Evolutionary conservation across 495 filamentous ascomycete species (phyloP), one percentile per base, ranked within the genome.

Genomic region (Aspergillus baeticus): DNA sequence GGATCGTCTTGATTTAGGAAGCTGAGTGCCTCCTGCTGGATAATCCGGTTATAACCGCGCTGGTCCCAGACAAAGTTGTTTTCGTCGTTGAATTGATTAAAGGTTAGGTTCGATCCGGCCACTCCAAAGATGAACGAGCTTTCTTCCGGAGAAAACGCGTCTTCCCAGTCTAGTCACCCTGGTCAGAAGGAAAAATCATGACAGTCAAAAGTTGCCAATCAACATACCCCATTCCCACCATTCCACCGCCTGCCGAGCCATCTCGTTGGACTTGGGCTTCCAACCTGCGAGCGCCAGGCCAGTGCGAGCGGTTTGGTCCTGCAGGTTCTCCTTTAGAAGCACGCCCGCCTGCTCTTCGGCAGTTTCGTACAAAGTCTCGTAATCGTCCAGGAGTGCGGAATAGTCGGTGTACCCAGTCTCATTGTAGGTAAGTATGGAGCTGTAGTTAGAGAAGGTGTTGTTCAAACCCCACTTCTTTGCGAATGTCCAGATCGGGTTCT

Each of bases 401-500:
- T 77, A 87, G 55, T 87, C 77, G 1, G 62, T 62, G 36, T 71
- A 67, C 1, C 87, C 87, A 17, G 63, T 68, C 29, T 81, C 72
- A 35, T 84, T 81, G 66, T 83, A 89, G 6, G 84, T 87, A 33
- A 75, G 57, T 46, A 90, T 80, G 11, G 77, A 81, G 21, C 68
- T 72, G 62, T 83, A 88, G 62, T 89, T 78, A 0, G 82, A 87
- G 60, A 81, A 85, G 23, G 77, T 79, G 54, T 84, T 88, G 13
- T 71, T 69, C 21, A 91, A 44, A 6, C 77, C 66, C 44, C 86
- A 86, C 64, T 88, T 84, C 68, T 89, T 76, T 7, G 83, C 79
- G 54, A 90, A 66, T 29, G 74, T 78, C 86, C 86, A 90, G 49
- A 90, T 81, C 0, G 88, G 88, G 52, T 91, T 91, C 55, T 86